phyloP scores from a whole-genome alignment of 2,329 filamentous ascomycete species.

The Alternaria sp. region DNA sequence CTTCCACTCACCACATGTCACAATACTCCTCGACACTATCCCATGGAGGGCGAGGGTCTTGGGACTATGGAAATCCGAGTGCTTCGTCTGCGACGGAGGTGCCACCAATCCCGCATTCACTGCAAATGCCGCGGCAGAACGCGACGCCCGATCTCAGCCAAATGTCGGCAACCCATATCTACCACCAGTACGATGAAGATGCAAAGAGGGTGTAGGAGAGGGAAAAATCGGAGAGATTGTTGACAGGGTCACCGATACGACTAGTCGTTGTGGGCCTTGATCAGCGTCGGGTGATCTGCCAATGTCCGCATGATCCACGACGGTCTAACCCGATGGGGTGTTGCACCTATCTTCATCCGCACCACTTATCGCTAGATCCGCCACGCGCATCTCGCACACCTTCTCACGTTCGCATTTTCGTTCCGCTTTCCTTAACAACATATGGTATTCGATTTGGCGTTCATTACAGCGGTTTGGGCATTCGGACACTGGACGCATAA shows the following conservation, averaged over 20 bases:
- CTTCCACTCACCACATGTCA: slow-evolving; percentile 43
- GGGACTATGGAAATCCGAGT: slow-evolving; percentile 51
- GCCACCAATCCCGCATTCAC: slow-evolving; percentile 39
- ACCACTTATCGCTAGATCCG: slow-evolving; percentile 38
- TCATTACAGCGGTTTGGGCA: slow-evolving; percentile 25
- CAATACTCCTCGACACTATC: slow-evolving; percentile 46
- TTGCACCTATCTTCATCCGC: slow-evolving; percentile 34
- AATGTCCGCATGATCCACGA: slow-evolving; percentile 42
- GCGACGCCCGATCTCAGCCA: slow-evolving; percentile 43
- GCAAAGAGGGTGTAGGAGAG: slow-evolving; percentile 48
- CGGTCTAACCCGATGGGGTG: slow-evolving; percentile 35
- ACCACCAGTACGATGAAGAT: slow-evolving; percentile 51
- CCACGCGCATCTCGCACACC: slow-evolving; percentile 34
- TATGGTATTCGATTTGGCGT: slow-evolving; percentile 29
- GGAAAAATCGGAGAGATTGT: slow-evolving; percentile 14
- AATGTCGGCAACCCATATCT: slow-evolving; percentile 41
- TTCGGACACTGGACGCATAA: slow-evolving; percentile 39
- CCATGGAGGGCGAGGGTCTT: slow-evolving; percentile 45
- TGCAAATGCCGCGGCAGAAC: slow-evolving; percentile 48
- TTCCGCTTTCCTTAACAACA: slow-evolving; percentile 19
- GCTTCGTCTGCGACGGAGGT: slow-evolving; percentile 38
- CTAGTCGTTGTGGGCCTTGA: slow-evolving; percentile 36
- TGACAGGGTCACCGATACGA: slow-evolving; percentile 26
- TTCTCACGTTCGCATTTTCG: slow-evolving; percentile 17
- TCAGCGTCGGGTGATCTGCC: slow-evolving; percentile 46